phyloP scores from a whole-genome alignment of 345 rosid species.

The Rhodamnia argentea region DNA sequence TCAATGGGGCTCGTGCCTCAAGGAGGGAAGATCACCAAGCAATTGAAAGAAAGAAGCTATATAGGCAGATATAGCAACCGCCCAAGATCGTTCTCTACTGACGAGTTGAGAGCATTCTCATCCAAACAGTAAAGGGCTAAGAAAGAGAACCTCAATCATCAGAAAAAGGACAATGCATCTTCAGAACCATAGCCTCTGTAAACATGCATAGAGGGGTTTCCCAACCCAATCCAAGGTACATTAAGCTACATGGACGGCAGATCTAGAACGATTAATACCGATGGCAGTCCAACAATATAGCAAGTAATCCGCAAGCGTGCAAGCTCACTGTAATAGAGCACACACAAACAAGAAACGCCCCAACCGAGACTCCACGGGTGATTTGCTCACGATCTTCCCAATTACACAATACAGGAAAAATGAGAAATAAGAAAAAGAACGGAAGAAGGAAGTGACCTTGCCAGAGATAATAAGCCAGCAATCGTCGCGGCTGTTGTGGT shows the following conservation, averaged over 20 bases:
- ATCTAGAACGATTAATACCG: not conserved
- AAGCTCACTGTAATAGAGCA: not conserved
- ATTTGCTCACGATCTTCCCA: not conserved
- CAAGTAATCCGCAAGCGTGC: not conserved
- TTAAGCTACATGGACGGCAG: not conserved
- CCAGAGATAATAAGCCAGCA: slow-evolving; percentile 68
- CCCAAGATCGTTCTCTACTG: not conserved
- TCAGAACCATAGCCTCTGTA: not conserved
- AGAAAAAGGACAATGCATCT: not conserved
- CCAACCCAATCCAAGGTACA: not conserved
- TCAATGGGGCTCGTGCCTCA: not conserved
- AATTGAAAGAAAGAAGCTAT: not conserved
- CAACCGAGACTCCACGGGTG: not conserved
- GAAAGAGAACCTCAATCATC: not conserved
- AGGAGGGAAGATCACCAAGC: not conserved
- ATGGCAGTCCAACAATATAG: not conserved
- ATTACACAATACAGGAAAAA: not conserved
- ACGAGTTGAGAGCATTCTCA: not conserved
- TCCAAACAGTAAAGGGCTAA: not conserved
- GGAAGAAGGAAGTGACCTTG: slow-evolving; percentile 26
- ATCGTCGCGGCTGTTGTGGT: slow-evolving; percentile 41
- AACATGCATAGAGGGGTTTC: not conserved
- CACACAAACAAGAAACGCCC: not conserved
- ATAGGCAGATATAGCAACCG: not conserved
- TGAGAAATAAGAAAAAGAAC: not conserved